phyloP scores from a whole-genome alignment of 2,329 filamentous ascomycete species.

The Magnaporthales sp. region DNA sequence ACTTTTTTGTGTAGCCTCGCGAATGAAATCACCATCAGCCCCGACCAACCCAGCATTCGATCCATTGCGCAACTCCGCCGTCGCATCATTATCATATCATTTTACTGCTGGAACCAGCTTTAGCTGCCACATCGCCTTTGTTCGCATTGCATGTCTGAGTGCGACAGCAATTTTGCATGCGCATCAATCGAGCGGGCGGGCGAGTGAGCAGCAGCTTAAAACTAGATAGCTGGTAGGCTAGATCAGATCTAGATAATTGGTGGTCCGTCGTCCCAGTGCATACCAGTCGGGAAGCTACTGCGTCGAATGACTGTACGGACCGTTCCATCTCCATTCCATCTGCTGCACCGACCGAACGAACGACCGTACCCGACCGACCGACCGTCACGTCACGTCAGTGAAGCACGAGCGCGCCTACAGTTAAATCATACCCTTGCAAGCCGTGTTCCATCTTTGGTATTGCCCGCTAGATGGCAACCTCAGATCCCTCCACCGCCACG shows the following conservation, averaged over 20 bases:
- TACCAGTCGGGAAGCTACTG: background rate
- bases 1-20: conserved; percentile 2
- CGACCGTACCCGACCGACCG: background rate
- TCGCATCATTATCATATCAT: background rate
- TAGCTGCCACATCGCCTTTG: background rate
- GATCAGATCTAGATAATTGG: background rate
- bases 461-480: conserved; percentile 28
- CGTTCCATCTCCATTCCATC: background rate
- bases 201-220: background rate
- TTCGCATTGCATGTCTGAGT: background rate
- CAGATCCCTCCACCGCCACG: conserved; percentile 26
- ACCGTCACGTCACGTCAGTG: background rate
- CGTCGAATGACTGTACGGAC: background rate
- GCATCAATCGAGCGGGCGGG: background rate
- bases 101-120: background rate
- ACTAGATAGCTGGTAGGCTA: background rate
- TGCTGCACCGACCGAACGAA: background rate
- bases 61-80: background rate
- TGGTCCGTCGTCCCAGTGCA: background rate
- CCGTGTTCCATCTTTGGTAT: background rate
- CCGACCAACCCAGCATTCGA: background rate
- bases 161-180: background rate
- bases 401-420: background rate
- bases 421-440: background rate
- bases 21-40: background rate